Base-by-base conservation (phyloP, 106 monocot genomes). In the Acorus gramineus region DNA sequence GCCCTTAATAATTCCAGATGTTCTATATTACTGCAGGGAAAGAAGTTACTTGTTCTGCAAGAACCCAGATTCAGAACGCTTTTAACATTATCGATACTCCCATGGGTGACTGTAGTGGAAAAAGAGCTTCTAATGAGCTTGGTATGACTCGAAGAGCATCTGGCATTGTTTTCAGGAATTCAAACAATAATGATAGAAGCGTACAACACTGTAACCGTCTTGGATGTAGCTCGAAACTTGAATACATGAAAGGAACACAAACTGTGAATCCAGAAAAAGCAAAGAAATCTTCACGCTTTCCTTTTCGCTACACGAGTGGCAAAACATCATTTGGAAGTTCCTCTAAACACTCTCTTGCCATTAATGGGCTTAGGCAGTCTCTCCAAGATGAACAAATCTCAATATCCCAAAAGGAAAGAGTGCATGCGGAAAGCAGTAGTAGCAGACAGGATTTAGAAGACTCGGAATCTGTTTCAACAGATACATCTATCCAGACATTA, bases 101-200 rank as follows among this genome's bases (percentile, higher is more conserved):
- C 59, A 85, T 85, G 84, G 84, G 77, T 70, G 77, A 64, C 59
- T 54, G 66, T 68, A 44, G 56, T 46, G 47, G 57, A 14, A 79
- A 79, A 47, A 77, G 57, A 65, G 49, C 73, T 50, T 28, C n/a
- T 10, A 28, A 63, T 14, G 66, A 62, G 9, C 4, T 56, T 63
- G 28, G 60, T 14, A 71, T 79, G 47, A 63, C 76, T 10, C 65
- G 50, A 73, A 77, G 69, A 61, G 74, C 56, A 50, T 57, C 80
- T 7, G 52, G 53, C 47, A 52, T 78, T 63, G 48, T 76, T 56
- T 68, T 73, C 46, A 65, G 59, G 66, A 67, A 83, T 62, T 66
- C 69, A 61, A 68, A 70, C 52, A 61, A 76, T 46, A 77, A 73
- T 7, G 73, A 74, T 9, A 78, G 58, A 55, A 64, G 52, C 52